Evolutionary conservation across 441 rosid genomes (phyloP), one percentile per base, ranked within the genome.

Genomic region (Francoa sonchifolia): DNA sequence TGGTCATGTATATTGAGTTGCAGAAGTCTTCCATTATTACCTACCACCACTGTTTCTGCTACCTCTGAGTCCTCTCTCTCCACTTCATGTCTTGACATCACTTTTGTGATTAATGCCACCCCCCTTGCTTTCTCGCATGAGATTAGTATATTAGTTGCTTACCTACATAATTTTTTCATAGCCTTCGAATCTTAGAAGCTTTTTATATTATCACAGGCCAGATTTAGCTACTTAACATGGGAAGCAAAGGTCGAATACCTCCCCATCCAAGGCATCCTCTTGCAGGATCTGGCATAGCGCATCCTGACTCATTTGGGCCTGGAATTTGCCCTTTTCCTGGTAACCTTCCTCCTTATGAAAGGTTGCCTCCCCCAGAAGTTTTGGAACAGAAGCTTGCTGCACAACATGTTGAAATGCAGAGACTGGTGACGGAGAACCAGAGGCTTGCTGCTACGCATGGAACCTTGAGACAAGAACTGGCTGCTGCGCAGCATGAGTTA

Each of bases 321-420:
- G 79, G 77, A 54, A 41, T 68, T 17, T 78, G 40, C 1, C 73
- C 75, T 20, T 45, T 71, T 7, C 76, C 68, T 0, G 77, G 73
- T 39, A 61, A 55, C 39, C 82, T 47, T 67, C 62, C 93, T 51
- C 72, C 82, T 15, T 79, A 57, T 39, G 78, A 76, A 51, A 72
- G 78, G 77, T 39, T 80, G 54, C 83, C 88, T 44, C 99, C 81
- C 9, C 90, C 79, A 12, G 79, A 82, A 48, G 68, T 82, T 52
- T 65, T 90, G 78, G 96, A 86, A 51, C 96, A 90, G 55, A 90
- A 90, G 52, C 59, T 90, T 37, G 82, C 76, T 44, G 66, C 78
- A 8, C 99, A 90, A 36, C 87, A 82, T 17, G 65, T 57, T 49
- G 96, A 86, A 73, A 78, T 86, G 76, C 93, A 86, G 54, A 73